These are phyloP conservation scores for Phytopythium oedochilum DNA, from an alignment of 352 stramenopile species.

Conservation along the genomic window DNA sequence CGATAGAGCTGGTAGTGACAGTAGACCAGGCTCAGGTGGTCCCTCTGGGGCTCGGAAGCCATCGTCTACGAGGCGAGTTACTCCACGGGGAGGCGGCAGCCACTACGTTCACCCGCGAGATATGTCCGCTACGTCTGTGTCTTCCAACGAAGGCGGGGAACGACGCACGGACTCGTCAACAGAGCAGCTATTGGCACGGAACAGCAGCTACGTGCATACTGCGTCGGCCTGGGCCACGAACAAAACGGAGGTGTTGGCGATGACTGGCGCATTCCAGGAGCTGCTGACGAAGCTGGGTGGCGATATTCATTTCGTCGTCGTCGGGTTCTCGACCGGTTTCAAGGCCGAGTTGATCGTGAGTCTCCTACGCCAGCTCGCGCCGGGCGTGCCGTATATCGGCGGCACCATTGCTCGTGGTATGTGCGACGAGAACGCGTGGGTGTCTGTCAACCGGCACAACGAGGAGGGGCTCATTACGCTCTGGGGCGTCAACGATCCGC, in stretches of 20 bases:
- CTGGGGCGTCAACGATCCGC: conserved; percentile 83
- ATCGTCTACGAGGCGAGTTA: not conserved
- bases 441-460: conserved; percentile 84
- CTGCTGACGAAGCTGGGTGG: conserved; percentile 73
- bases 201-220: conserved; percentile 59
- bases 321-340: conserved; percentile 83
- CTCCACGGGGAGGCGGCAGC: conserved; percentile 7
- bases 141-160: conserved; percentile 29
- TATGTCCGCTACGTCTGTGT: conserved; percentile 11
- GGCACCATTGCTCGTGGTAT: conserved; percentile 80
- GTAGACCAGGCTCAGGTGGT: not conserved
- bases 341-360: conserved; percentile 70
- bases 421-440: conserved; percentile 86
- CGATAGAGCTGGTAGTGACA: not conserved
- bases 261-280: conserved; percentile 76
- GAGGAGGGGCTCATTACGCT: conserved; percentile 77
- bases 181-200: conserved; percentile 49
- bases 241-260: conserved; percentile 62
- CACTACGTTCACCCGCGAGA: conserved; percentile 5
- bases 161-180: conserved; percentile 27
- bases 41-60: not conserved
- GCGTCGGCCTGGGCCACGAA: conserved; percentile 73
- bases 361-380: conserved; percentile 65
- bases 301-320: conserved; percentile 80
- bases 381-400: conserved; percentile 79